Evolutionary conservation across 2,329 filamentous ascomycete genomes (phyloP), one percentile per base, ranked within the genome.

Genomic region (Talaromyces rugulosus): DNA sequence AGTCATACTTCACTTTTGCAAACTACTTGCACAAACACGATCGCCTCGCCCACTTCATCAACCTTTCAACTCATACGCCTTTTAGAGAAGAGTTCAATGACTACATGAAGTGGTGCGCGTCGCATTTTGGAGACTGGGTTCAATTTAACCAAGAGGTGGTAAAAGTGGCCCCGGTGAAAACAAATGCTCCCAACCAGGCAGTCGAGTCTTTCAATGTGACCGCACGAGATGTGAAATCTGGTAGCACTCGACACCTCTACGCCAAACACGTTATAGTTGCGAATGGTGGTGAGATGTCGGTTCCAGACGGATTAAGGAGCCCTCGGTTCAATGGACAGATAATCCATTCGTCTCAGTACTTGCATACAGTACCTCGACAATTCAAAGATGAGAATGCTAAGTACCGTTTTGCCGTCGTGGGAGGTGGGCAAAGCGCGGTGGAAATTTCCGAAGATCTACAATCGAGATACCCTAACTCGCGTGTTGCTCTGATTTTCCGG

Each of bases 11-110:
- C 9, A 63, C 62, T 16, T 63, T 63, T 50, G 54, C 59, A 18
- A 63, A 63, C 28, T 63, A 63, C n/a, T 16, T 63, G 3, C 62
- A 63, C 18, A 63, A 58, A 31, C 58, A 60, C 6, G 30, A 58
- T 34, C 44, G 62, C 2, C 62, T 63, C 34, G 58, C 58, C 5
- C 54, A 60, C 16, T 63, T 63, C 12, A 60, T 63, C 12, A 63
- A 63, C 31, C 40, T 63, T 12, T 63, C 62, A 4, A 63, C 62
- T 3, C 62, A 63, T n/a, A 63, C 62, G 12, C 62, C 62, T 0
- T 63, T 63, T n/a, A 58, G 62, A 14, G 58, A 63, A 23, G 62
- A 63, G 54, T 63, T 63, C 18, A 63, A 63, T 60, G 62, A 60
- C 12, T 63, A 63, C n/a, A 60, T 63, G 62, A 60, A 58, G 16